Evolutionary conservation across 2,329 filamentous ascomycete genomes (phyloP), one percentile per base, ranked within the genome.

Genomic region (Diplodia mutila): DNA sequence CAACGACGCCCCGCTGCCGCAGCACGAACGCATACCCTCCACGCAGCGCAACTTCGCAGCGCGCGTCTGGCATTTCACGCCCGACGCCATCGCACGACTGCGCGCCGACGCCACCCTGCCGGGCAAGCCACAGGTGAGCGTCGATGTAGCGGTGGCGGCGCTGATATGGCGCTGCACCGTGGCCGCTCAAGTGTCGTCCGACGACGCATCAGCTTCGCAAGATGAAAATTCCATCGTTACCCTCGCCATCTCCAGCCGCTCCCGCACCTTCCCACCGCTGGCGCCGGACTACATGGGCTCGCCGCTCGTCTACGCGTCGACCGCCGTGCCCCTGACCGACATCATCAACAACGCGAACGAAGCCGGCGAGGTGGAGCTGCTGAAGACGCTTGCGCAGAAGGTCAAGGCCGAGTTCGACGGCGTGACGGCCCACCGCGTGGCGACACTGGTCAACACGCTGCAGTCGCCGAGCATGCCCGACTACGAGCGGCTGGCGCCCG

Each of bases 91-190:
- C 71, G 73, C 34, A 68, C 73, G 25, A 70, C 75, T 23, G 71
- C 71, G 21, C 72, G 78, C 63, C 70, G 65, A 12, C 74, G 74
- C 51, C 71, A 86, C 37, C 78, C 79, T 32, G 78, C 76, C 68
- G 87, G 85, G 85, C 79, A 81, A 61, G 79, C 82, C 67, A 76
- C 77, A 61, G 80, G 82, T 1, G 68, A 75, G 87, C n/a, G 69
- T 76, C 9, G 80, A 80, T 23, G 81, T 83, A 63, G 85, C 90
- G 72, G 80, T 80, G 34, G 74, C 75, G 16, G 83, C 82, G 9
- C 78, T 90, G 23, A 75, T 88, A 55, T 82, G 80, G 46, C 81
- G 85, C 69, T 84, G 83, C 0, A 80, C 89, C 52, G 83, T 85
- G 65, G 77, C 80, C 11, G 72, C 76, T 29, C 71, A 69, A 1